Base-by-base conservation (phyloP, 345 rosid genomes). In the Arabis alpina region DNA sequence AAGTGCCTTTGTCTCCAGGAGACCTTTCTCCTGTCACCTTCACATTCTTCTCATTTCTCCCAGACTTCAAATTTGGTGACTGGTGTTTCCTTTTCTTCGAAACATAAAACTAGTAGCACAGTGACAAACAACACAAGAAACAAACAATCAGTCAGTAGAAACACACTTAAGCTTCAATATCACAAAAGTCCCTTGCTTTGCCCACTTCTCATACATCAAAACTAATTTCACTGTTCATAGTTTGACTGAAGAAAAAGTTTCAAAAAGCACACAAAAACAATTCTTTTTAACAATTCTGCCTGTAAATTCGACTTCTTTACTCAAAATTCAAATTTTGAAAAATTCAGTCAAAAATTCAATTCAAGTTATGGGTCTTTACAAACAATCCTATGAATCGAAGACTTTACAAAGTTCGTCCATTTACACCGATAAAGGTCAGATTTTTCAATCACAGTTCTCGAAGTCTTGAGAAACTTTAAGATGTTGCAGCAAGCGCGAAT, bases 11-110 rank as follows among this genome's bases (percentile, higher is more conserved):
- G 51, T 80, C 88, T 66, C 84, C 81, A 36, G 96, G 91, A 14
- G 94, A 85, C 54, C 73, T 82, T 79, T 86, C 92, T 13, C 54
- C 75, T 34, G 77, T 39, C 19, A 61, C 64, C 78, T 76, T 84
- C 49, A 77, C 84, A 70, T 82, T 84, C 71, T 83, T 88, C 70
- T 81, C 86, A 6, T 45, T 58, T 68, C 83, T 80, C 69, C 80
- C 85, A 54, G 72, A 40, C 82, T 88, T 88, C 76, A 78, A 81
- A 77, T 75, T 76, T 5, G 98, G 96, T 3, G 96, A 90, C 2
- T 14, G 8, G 15, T 85, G 44, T 76, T 91, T 93, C 84, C 91
- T 83, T 87, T 91, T 93, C 81, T 80, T 91, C 27, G 91, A 89
- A 50, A 81, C 79, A 42, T 61, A 91, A 83, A 85, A 93, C 98